phyloP scores from a whole-genome alignment of 441 rosid species.

The Dalechampia spathulata region DNA sequence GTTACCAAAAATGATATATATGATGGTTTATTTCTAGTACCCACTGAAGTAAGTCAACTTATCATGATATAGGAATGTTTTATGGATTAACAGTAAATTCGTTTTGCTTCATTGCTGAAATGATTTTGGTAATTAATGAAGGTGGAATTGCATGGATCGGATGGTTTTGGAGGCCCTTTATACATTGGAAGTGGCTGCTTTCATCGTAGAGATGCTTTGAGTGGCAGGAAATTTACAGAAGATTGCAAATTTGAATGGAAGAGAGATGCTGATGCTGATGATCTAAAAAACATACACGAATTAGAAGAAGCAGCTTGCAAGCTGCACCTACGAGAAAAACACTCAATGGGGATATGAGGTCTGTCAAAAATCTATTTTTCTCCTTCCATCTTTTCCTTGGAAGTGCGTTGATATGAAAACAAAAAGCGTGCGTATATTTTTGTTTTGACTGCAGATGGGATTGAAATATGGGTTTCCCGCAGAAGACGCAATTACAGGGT shows the following conservation, averaged over 20 bases:
- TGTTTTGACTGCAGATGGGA: conserved; percentile 49
- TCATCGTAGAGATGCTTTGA: conserved; percentile 64
- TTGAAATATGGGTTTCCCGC: conserved; percentile 62
- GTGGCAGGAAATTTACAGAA: conserved; percentile 34
- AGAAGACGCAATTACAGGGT: conserved; percentile 75
- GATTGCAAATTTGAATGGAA: conserved; percentile 20
- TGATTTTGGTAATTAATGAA: conserved; percentile 8
- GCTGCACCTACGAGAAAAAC: conserved; percentile 46
- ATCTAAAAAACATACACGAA: conserved; percentile 11
- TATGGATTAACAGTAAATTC: neutral
- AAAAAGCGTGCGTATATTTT: too few species aligned
- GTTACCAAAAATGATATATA: conserved; percentile 52
- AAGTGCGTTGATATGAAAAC: too few species aligned
- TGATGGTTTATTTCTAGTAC: conserved; percentile 28
- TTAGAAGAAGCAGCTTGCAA: conserved; percentile 41
- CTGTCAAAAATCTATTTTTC: neutral
- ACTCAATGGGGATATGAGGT: conserved; percentile 76
- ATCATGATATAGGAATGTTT: too few species aligned
- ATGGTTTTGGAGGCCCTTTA: conserved; percentile 61
- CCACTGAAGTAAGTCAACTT: conserved; percentile 19
- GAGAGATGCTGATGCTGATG: conserved; percentile 5
- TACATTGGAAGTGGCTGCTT: conserved; percentile 78
- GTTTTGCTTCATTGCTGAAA: neutral
- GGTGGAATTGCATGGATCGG: conserved; percentile 62
- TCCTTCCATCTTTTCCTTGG: too few species aligned